Conservation (phyloP, 2,329 filamentous ascomycete species). For the Ceratocystis papillata region DNA sequence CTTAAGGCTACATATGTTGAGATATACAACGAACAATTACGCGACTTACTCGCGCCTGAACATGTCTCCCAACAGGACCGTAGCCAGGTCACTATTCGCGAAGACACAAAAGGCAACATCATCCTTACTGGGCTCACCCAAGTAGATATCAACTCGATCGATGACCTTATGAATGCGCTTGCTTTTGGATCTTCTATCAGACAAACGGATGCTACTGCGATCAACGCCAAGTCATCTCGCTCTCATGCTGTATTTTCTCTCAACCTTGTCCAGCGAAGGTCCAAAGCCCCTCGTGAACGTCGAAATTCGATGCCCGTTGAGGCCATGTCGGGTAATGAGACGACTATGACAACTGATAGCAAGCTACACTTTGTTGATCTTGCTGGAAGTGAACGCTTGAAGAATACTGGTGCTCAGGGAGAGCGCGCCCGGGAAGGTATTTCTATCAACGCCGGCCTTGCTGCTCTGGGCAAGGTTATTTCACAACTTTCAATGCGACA, state of each 20-base stretch:
- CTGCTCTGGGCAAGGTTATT: constrained; percentile 93
- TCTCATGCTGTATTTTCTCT: constrained; percentile 96
- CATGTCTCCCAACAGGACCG: constrained; percentile 58
- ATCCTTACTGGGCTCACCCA: constrained; percentile 82
- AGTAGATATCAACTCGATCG: constrained; percentile 78
- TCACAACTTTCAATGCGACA: constrained; percentile 90
- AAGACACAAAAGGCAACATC: constrained; percentile 90
- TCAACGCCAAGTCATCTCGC: constrained; percentile 94
- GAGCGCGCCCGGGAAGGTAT: constrained; percentile 93
- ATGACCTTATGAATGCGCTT: constrained; percentile 78
- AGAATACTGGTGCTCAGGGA: constrained; percentile 92
- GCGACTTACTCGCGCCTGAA: constrained; percentile 79
- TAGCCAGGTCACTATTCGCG: constrained; percentile 74
- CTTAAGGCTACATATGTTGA: constrained; percentile 90
- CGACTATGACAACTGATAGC: constrained; percentile 80
- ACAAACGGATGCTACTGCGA: constrained; percentile 92
- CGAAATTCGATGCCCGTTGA: constrained; percentile 80
- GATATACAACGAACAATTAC: constrained; percentile 94
- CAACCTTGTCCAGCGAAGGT: constrained; percentile 80
- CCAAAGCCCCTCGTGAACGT: constrained; percentile 57
- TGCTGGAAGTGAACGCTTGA: constrained; percentile 89
- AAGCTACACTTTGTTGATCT: constrained; percentile 98
- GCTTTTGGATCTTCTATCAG: constrained; percentile 90
- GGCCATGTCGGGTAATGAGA: constrained; percentile 57
- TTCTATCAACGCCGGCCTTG: constrained; percentile 92